Base-by-base conservation (phyloP, 2,329 filamentous ascomycete species). In the Penicillium digitatum region DNA sequence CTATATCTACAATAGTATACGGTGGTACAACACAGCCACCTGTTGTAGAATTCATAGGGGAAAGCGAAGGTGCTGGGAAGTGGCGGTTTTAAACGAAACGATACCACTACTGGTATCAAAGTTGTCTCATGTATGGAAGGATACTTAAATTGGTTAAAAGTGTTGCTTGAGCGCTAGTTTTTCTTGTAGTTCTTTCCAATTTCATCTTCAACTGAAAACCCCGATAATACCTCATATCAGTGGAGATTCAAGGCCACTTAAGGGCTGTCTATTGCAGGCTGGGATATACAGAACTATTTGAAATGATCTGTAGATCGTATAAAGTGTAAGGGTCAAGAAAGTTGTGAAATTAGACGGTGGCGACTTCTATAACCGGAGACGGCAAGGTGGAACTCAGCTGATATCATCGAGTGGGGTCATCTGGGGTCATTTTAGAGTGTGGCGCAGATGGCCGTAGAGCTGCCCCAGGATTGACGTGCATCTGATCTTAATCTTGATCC, bases 401-500 rank as follows among this genome's bases (percentile, higher is more conserved):
- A 54, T 47, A 54, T 54, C 51, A 54, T 18, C 1, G 4, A 35
- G 51, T 37, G 51, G 51, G 51, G 9, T 16, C 46, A 2, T n/a
- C 26, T 51, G 32, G 37, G 38, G 44, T 31, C 31, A 38, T 20
- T 37, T 37, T 50, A 34, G 26, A 39, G 52, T 56, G 54, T 56
- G 54, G 54, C 54, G 54, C 54, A 48, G 46, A 29, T 1, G 11
- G 37, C 54, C 54, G 53, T 32, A 53, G 8, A 56, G 43, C 31
- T 40, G 7, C 27, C 16, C 20, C 16, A n/a, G 26, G 46, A 54
- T 54, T 38, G 31, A 37, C 46, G 22, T 27, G 12, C 27, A 31
- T 31, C 54, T 43, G 54, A 56, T 56, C 54, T 37, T 51, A 38
- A 32, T 38, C 35, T 34, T 31, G 40, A 29, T 56, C 52, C 46